Evolutionary conservation across 768 basidiomycete genomes (phyloP), one percentile per base, ranked within the genome.

Genomic region (Lentinus brumalis): DNA sequence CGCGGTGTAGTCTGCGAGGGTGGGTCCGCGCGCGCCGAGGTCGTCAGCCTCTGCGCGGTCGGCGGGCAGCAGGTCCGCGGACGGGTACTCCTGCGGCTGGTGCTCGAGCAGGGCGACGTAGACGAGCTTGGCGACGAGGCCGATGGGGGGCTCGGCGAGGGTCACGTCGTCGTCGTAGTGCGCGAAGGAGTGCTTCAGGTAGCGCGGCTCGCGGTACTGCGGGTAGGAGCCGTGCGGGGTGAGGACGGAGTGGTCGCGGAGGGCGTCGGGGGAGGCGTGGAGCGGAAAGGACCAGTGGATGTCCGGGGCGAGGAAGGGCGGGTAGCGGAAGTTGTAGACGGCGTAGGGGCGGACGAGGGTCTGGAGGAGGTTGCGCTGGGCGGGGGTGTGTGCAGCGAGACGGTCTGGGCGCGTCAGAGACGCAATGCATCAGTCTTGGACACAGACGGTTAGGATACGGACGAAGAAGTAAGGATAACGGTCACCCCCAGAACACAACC

Each of bases 91-190:
- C 55, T 84, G 73, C 0, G 78, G 76, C 2, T 56, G 21, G 6
- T 79, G 64, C 61, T 90, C 86, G 26, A 81, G 75, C 16, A 85
- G 80, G 3, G 86, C 76, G 54, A 89, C 80, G 74, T 82, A 91
- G 45, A 90, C 71, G 5, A 89, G 77, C 38, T 83, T 86, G 0
- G 89, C 89, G 0, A 87, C 82, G 41, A 77, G 67, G 21, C 84
- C 74, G 15, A 82, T 76, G 10, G 83, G 80, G 0, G 88, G 87
- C 11, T 70, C 50, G 12, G 66, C 56, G 54, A 77, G 61, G 35
- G 59, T 55, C 58, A 75, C 42, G 18, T 21, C 39, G 12, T 61
- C 51, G 46, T 50, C 61, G 57, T 57, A 73, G 56, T 74, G 73
- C 18, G 42, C 18, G 46, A 67, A 18, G 26, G 21, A 26, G 5